Conservation (phyloP, 352 stramenopile genomes). For the Phytophthora capsici region DNA sequence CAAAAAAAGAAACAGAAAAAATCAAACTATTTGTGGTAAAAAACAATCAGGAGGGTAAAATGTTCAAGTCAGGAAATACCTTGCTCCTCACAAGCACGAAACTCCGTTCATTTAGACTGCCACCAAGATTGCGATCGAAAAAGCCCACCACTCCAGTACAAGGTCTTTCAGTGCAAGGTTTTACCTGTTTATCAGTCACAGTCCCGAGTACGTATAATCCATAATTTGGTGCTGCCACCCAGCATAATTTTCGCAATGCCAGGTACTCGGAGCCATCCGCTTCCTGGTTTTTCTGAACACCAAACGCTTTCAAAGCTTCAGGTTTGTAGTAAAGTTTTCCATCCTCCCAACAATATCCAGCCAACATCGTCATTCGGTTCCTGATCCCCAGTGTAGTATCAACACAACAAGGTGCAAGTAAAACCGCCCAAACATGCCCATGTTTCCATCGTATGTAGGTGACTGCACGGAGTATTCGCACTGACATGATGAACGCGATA, state of each 20-base stretch:
- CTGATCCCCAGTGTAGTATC: background rate
- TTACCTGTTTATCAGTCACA: background rate
- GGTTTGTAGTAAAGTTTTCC: conserved; percentile 15
- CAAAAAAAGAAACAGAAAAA: too few relatives aligned
- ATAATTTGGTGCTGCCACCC: background rate
- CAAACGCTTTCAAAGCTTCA: conserved; percentile 17
- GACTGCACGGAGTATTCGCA: conserved; percentile 7
- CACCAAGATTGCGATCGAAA: background rate
- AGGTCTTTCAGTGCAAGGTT: background rate
- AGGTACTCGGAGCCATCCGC: conserved; percentile 14
- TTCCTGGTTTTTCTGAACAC: conserved; percentile 8
- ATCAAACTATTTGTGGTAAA: too few relatives aligned
- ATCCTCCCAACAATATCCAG: conserved; percentile 9
- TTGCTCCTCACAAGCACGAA: background rate
- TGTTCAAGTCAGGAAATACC: background rate
- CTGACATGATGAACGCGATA: conserved; percentile 14
- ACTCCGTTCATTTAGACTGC: background rate
- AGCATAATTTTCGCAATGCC: background rate
- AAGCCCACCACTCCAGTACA: background rate
- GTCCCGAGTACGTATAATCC: background rate
- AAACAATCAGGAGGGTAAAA: background rate
- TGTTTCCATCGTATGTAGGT: conserved; percentile 2
- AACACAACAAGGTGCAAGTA: conserved; percentile 14
- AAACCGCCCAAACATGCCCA: background rate
- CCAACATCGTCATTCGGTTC: conserved; percentile 16